phyloP scores from a whole-genome alignment of 1,139 yeast genomes.

The Pichia sp. region DNA sequence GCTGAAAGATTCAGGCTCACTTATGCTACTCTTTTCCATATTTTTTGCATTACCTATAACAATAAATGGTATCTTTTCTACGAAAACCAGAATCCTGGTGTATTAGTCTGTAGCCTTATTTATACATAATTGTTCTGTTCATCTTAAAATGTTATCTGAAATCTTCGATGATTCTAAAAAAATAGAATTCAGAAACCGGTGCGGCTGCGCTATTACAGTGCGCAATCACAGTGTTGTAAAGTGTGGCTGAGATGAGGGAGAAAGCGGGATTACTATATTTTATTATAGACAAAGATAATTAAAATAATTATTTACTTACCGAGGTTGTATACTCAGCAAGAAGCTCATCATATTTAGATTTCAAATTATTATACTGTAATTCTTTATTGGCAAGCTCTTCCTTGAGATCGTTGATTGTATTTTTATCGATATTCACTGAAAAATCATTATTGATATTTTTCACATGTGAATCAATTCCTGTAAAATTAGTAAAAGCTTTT shows the following conservation, averaged over 20 bases:
- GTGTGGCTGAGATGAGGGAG: neutral
- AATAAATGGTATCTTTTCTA: no score
- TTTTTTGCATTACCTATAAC: no score
- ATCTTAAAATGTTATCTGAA: no score
- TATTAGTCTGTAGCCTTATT: no score
- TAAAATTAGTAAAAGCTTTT: slow-evolving; percentile 39
- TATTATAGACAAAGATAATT: no score
- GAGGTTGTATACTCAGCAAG: slow-evolving; percentile 45
- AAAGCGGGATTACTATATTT: no score
- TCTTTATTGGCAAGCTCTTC: slow-evolving; percentile 44
- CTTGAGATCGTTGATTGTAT: slow-evolving; percentile 33
- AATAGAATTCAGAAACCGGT: no score
- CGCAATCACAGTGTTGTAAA: neutral
- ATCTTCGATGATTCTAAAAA: no score
- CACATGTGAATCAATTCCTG: slow-evolving; percentile 31
- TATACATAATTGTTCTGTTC: no score
- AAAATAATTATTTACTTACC: slow-evolving; percentile 21
- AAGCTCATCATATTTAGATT: slow-evolving; percentile 54
- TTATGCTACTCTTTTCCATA: no score
- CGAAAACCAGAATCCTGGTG: no score
- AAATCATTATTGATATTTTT: slow-evolving; percentile 10
- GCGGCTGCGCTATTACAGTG: neutral
- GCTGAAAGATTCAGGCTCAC: no score
- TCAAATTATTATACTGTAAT: slow-evolving; percentile 51
- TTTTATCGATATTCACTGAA: slow-evolving; percentile 9